Percentiles rank a stretch among this genome's conserved stretches.
Evolutionary conservation across 2,329 filamentous ascomycete genomes (phyloP).

Genomic region (Akanthomyces lecanii): DNA sequence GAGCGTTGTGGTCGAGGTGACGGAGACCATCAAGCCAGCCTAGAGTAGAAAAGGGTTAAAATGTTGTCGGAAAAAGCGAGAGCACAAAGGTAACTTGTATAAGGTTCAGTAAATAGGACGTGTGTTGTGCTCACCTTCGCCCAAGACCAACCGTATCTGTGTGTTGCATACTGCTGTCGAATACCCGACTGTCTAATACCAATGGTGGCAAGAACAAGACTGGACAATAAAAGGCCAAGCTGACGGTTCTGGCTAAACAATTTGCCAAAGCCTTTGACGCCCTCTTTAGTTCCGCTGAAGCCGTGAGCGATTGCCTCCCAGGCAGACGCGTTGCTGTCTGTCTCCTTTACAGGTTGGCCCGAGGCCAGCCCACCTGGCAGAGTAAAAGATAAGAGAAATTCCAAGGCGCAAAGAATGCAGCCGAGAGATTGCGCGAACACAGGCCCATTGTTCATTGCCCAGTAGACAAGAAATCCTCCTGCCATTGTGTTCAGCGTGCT

Average conservation of each 20-base stretch:
- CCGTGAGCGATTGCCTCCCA: neutral
- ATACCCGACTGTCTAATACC: neutral
- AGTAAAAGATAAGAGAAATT: neutral
- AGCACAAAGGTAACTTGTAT: no score
- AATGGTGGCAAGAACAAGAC: conserved; percentile 10
- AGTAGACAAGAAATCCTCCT: neutral
- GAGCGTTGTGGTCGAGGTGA: conserved; percentile 6
- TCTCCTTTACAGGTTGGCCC: neutral
- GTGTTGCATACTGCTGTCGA: conserved; percentile 12
- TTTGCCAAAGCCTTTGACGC: neutral
- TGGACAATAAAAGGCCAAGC: conserved; percentile 6
- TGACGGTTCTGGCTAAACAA: conserved; percentile 1
- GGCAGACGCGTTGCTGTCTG: neutral
- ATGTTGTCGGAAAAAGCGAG: no score
- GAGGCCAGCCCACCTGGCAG: conserved; percentile 7
- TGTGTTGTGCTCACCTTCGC: neutral
- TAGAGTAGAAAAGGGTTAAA: neutral
- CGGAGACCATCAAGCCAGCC: conserved; percentile 6
- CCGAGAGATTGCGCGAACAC: conserved; percentile 3
- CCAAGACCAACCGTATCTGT: conserved; percentile 16
- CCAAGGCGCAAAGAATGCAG: neutral
- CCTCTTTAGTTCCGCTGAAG: neutral
- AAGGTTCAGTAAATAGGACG: no score
- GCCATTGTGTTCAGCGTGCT: neutral
- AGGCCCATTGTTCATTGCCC: conserved; percentile 7